These are phyloP conservation scores for Tylopilus sp. DNA, from an alignment of 768 basidiomycete species.

Conservation along the genomic window DNA sequence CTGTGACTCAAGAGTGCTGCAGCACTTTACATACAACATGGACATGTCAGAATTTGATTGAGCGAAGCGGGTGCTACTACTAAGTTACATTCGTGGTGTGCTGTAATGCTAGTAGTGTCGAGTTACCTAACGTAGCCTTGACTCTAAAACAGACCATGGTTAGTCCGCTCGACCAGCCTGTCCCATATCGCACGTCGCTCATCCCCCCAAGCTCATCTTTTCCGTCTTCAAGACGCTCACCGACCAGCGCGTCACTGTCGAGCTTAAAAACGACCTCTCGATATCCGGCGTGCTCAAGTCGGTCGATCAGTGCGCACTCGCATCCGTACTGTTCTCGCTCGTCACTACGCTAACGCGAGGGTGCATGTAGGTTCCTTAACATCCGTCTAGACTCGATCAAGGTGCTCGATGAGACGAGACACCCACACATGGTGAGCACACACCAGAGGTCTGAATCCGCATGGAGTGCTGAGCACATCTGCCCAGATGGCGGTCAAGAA, in stretches of 20 bases:
- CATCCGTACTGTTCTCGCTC: background rate
- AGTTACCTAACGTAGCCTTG: too few species aligned
- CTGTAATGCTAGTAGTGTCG: too few species aligned
- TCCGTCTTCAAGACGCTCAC: slow-evolving; percentile 99
- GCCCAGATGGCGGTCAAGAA: slow-evolving; percentile 96
- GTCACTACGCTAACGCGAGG: slow-evolving; percentile 2
- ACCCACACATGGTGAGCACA: slow-evolving; percentile 94
- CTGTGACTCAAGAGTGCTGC: background rate
- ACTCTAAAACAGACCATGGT: too few species aligned
- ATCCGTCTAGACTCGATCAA: slow-evolving; percentile 94
- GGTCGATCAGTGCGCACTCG: slow-evolving; percentile 83
- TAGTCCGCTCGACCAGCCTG: slow-evolving; percentile 2
- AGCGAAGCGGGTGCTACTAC: slow-evolving; percentile 1
- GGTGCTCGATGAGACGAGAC: slow-evolving; percentile 86
- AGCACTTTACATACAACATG: slow-evolving; percentile 33
- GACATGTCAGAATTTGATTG: slow-evolving; percentile 36
- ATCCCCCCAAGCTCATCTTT: slow-evolving; percentile 66
- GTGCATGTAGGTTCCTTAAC: slow-evolving; percentile 73
- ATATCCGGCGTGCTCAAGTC: slow-evolving; percentile 96
- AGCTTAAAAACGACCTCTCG: slow-evolving; percentile 97
- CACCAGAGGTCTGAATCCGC: too few species aligned
- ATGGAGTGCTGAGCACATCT: too few species aligned
- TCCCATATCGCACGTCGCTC: background rate
- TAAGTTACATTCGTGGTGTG: background rate
- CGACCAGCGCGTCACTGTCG: slow-evolving; percentile 94